Base-by-base conservation (phyloP, 2,329 filamentous ascomycete genomes). In the Cytospora paraplurivora region DNA sequence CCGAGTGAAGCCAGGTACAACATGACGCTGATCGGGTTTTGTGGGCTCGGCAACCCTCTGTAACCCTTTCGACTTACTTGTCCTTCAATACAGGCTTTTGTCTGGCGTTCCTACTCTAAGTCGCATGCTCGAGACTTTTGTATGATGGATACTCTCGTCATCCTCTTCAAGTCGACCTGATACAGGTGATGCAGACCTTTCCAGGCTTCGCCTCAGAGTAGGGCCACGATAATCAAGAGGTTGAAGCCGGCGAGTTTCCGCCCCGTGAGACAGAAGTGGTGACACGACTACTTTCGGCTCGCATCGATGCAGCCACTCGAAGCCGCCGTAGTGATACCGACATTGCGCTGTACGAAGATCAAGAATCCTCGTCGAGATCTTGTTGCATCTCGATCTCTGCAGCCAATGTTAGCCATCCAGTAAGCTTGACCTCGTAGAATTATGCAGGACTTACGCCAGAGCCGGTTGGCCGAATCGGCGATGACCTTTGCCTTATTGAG, bases 401-500 rank as follows among this genome's bases (percentile, higher is more conserved):
- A 34, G 60, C 34, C 11, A 59, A 15, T 17, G 51, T 71, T 50
- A 72, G 67, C 60, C 62, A 27, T 27, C 27, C 4, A 62, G 53
- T 50, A 51, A 49, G 47, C 55, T 38, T 41, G 51, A 34, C 17
- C 44, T 19, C 62, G 11, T 11, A 21, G 35, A 19, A 59, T 33
- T 54, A 15, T 19, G 32, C 27, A 17, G 17, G 32, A 78, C 83
- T 74, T 77, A 87, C 83, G 86, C 88, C 88, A 92, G 27, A 92
- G 76, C 66, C 83, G 82, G 75, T 86, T 91, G 19, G 90, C 89
- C 53, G 88, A 88, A 35, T 85, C 81, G 34, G 87, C 82, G 66
- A 93, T 92, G 38, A 88, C 79, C 64, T 85, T 84, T 1, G 89
- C 89, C 72, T 91, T 92, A 19, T 78, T 77, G 17, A 87, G 73